Percentiles rank a stretch among this genome's conserved stretches.
These are phyloP conservation scores for Penicillium sp. DNA, from an alignment of 2,329 filamentous ascomycete genomes.

Conservation along the genomic window DNA sequence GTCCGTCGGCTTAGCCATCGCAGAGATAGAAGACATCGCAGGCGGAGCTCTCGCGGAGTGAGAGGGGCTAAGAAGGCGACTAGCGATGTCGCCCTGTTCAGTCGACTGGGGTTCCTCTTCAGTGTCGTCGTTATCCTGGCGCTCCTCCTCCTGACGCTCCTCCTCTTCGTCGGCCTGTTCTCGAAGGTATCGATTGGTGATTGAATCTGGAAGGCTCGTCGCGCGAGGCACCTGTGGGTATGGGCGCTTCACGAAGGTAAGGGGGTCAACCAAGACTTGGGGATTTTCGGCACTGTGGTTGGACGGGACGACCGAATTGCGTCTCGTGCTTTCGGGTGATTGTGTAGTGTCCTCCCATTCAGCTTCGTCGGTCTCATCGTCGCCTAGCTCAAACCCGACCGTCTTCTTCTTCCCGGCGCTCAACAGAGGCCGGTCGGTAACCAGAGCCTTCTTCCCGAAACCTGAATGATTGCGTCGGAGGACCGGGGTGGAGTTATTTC, in stretches of 20 bases:
- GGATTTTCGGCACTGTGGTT: conserved; percentile 36
- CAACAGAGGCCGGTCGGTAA: conserved; percentile 33
- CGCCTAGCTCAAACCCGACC: conserved; percentile 49
- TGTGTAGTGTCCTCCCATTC: conserved; percentile 52
- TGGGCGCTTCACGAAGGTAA: conserved; percentile 43
- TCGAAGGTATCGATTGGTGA: conserved; percentile 31
- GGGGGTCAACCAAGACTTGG: conserved; percentile 38
- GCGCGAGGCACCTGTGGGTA: conserved; percentile 40
- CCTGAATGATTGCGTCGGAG: conserved; percentile 41
- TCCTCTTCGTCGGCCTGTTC: conserved; percentile 23
- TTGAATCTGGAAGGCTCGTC: conserved; percentile 40
- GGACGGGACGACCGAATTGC: conserved; percentile 43
- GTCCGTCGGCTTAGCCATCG: conserved; percentile 42
- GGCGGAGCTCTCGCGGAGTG: conserved; percentile 47
- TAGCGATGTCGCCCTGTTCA: conserved; percentile 40
- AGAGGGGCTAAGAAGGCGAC: conserved; percentile 39
- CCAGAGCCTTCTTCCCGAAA: conserved; percentile 40
- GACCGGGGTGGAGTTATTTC: conserved; percentile 47
- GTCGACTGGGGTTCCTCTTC: conserved; percentile 25
- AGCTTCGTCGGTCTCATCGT: conserved; percentile 45
- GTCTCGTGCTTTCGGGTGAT: conserved; percentile 48
- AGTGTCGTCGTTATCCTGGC: conserved; percentile 19
- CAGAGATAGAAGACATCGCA: conserved; percentile 51
- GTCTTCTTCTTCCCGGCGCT: conserved; percentile 45
- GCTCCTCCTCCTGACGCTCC: conserved; percentile 17